A percentile compares a stretch with the other conserved stretches of the same genome.
Conservation (phyloP, 352 stramenopile species). For the Phytophthora podocarpi region DNA sequence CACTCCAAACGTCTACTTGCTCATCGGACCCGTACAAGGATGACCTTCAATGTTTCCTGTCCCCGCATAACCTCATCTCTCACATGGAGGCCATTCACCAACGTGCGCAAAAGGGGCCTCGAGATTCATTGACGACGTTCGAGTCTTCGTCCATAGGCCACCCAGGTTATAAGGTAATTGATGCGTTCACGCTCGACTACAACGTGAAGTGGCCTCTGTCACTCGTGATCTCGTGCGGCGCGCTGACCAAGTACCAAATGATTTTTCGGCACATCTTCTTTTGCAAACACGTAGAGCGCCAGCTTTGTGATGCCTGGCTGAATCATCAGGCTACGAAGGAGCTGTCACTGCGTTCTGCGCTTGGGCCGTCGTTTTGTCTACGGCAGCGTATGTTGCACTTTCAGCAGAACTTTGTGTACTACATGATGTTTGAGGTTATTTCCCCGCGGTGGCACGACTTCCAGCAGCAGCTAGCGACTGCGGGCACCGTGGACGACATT, state of each 20-base stretch:
- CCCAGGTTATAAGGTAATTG: slow-evolving; percentile 92
- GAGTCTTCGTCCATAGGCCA: slow-evolving; percentile 68
- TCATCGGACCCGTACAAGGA: slow-evolving; percentile 90
- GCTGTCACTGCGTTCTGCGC: slow-evolving; percentile 81
- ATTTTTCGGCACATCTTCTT: slow-evolving; percentile 99
- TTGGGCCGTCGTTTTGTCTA: slow-evolving; percentile 94
- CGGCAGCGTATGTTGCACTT: slow-evolving; percentile 99
- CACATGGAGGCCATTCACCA: slow-evolving; percentile 94
- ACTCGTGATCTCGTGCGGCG: slow-evolving; percentile 95
- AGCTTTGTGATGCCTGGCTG: slow-evolving; percentile 95
- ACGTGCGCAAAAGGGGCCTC: slow-evolving; percentile 63
- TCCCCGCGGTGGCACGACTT: slow-evolving; percentile 93
- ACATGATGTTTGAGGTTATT: slow-evolving; percentile 98
- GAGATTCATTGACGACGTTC: slow-evolving; percentile 80
- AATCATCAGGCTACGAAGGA: slow-evolving; percentile 96
- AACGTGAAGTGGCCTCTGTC: slow-evolving; percentile 97
- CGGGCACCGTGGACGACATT: slow-evolving; percentile 95
- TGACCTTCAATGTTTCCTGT: slow-evolving; percentile 89
- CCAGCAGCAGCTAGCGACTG: slow-evolving; percentile 76
- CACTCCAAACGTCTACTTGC: slow-evolving; percentile 93
- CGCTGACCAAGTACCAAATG: slow-evolving; percentile 98
- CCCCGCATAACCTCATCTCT: slow-evolving; percentile 87
- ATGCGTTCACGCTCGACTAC: slow-evolving; percentile 97
- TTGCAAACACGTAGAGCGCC: slow-evolving; percentile 98
- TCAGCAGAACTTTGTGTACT: slow-evolving; percentile 98